Conservation (phyloP, 179 eudicot genomes). For the Beta macrorhiza region DNA sequence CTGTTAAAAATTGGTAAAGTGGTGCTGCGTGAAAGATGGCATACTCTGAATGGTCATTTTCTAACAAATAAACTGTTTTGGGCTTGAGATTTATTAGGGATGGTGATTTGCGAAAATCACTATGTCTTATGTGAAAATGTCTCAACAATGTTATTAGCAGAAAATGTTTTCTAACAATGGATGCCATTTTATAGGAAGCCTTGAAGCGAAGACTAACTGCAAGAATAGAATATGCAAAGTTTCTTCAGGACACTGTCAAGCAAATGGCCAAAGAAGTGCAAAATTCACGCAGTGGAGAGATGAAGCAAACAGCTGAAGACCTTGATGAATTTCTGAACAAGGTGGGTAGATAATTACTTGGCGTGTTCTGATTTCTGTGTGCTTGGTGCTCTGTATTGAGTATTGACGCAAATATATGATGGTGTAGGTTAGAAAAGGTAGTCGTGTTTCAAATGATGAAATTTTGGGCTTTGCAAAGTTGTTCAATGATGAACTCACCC, state of each 20-base stretch:
- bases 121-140: not conserved
- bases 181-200: conserved; percentile 55
- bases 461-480: conserved; percentile 85
- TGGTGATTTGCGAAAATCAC: not conserved
- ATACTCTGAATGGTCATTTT: not conserved
- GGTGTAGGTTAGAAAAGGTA: conserved; percentile 78
- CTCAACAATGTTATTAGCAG: not conserved
- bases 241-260: conserved; percentile 85
- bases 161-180: not conserved
- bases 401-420: conserved; percentile 9
- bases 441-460: conserved; percentile 73
- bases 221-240: conserved; percentile 92
- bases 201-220: conserved; percentile 75
- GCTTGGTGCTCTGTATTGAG: not conserved
- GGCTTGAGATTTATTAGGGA: not conserved
- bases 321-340: conserved; percentile 86
- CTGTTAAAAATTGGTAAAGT: conserved; percentile 8
- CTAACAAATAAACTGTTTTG: not conserved
- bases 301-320: conserved; percentile 86
- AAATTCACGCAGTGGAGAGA: conserved; percentile 77
- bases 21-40: not conserved
- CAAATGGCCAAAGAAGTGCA: conserved; percentile 97
- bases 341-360: conserved; percentile 33
- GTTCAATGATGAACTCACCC: conserved; percentile 90
- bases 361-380: not conserved